Evolutionary conservation across 768 basidiomycete genomes (phyloP).

Genomic region (Kwoniella shandongensis): DNA sequence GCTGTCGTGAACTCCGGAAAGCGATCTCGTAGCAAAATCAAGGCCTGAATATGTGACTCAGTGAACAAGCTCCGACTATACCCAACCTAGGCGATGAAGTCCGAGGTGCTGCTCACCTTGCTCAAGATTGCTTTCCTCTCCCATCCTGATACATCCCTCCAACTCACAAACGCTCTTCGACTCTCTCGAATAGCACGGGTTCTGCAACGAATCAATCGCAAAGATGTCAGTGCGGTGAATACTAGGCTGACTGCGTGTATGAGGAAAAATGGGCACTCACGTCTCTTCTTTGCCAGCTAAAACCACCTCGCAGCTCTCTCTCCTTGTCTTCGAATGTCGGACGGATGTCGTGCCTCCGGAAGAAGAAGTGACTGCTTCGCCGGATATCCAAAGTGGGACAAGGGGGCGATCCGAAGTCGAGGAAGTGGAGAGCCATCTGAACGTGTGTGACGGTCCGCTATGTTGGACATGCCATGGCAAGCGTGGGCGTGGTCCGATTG

Average conservation of each 20-base stretch:
- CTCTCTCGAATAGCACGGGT: constrained; percentile 9
- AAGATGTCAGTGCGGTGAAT: not conserved
- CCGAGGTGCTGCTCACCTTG: constrained; percentile 16
- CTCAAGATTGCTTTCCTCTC: constrained; percentile 26
- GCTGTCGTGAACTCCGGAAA: constrained; percentile 19
- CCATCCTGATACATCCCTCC: constrained; percentile 30
- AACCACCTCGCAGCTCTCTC: constrained; percentile 27
- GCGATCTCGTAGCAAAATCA: constrained; percentile 23
- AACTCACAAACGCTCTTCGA: constrained; percentile 22
- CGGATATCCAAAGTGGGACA: constrained; percentile 34
- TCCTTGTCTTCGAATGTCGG: constrained; percentile 23
- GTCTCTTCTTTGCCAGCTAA: constrained; percentile 35
- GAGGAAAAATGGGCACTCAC: no score
- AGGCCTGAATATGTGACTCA: constrained; percentile 13
- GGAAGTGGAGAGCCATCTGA: no score
- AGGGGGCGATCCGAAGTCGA: not conserved
- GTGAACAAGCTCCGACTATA: not conserved
- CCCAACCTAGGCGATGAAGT: no score
- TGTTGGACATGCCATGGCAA: no score
- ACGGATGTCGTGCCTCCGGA: constrained; percentile 6
- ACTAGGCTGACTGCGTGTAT: no score
- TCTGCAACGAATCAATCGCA: not conserved
- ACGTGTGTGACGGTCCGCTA: no score
- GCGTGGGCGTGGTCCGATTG: no score
- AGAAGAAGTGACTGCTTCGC: constrained; percentile 13